phyloP scores from a whole-genome alignment of 2,329 filamentous ascomycete species.

The Exophiala bonariae region DNA sequence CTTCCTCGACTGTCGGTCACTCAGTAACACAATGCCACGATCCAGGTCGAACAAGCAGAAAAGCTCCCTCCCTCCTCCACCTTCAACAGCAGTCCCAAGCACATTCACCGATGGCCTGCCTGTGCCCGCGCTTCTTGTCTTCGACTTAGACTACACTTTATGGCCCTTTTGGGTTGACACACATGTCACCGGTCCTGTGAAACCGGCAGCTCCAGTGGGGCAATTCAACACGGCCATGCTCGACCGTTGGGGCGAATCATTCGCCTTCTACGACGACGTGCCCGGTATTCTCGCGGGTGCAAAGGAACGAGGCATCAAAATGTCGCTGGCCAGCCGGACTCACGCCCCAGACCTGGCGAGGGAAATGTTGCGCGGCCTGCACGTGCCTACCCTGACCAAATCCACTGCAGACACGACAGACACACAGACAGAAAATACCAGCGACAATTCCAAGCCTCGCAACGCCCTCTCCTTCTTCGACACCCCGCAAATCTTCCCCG shows the following conservation, averaged over 20 bases:
- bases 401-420: constrained; percentile 28
- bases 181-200: constrained; percentile 76
- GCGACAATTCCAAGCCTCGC: too few relatives aligned
- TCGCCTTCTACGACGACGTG: constrained; percentile 70
- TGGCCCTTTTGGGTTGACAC: constrained; percentile 99
- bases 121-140: constrained; percentile 80
- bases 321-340: constrained; percentile 81
- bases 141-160: constrained; percentile 97
- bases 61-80: background rate
- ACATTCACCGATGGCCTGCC: constrained; percentile 68
- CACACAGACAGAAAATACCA: too few relatives aligned
- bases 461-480: constrained; percentile 56
- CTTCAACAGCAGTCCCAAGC: constrained; percentile 24
- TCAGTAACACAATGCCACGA: too few relatives aligned
- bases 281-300: constrained; percentile 66
- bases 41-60: too few relatives aligned
- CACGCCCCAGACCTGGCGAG: constrained; percentile 74
- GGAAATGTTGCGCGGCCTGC: constrained; percentile 75
- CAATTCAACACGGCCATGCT: constrained; percentile 20
- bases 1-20: too few relatives aligned
- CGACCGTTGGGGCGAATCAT: constrained; percentile 61
- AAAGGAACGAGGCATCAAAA: constrained; percentile 50
- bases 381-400: constrained; percentile 48
- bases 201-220: constrained; percentile 51
- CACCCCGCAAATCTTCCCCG: constrained; percentile 65